These are phyloP conservation scores for Hermanozyma aechmeae DNA, from an alignment of 805 yeast species.

Conservation along the genomic window DNA sequence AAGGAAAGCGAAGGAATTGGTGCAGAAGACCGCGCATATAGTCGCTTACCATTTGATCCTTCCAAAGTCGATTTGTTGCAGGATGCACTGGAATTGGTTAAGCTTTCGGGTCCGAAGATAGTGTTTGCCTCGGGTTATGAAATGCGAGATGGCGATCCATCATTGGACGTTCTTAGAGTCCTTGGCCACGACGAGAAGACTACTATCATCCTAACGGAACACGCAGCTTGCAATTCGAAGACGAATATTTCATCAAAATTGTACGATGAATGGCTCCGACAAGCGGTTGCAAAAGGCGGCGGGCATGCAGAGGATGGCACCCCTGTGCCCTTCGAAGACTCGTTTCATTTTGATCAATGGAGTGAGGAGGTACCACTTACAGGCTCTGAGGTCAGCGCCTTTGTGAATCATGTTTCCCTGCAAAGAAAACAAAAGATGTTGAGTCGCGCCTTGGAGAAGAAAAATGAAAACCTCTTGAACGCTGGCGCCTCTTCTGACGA, in stretches of 20 bases:
- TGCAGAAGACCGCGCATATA: constrained; percentile 12
- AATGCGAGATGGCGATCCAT: constrained; percentile 52
- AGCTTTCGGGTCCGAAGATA: constrained; percentile 62
- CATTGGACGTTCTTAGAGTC: constrained; percentile 41
- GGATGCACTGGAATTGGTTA: constrained; percentile 45
- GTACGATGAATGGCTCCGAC: constrained; percentile 43
- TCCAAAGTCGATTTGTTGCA: constrained; percentile 47
- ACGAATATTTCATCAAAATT: constrained; percentile 42
- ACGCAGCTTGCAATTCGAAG: constrained; percentile 20
- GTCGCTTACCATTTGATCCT: constrained; percentile 70
- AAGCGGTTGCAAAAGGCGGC: constrained; percentile 23
- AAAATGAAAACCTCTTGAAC: constrained; percentile 28
- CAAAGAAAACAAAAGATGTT: constrained; percentile 34
- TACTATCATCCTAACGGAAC: constrained; percentile 69
- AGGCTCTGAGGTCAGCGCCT: constrained; percentile 42
- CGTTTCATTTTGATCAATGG: constrained; percentile 32
- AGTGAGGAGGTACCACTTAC: constrained; percentile 40
- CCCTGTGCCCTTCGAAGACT: constrained; percentile 42
- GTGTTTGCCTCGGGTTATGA: constrained; percentile 69
- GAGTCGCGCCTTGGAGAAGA: constrained; percentile 33
- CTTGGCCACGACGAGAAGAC: constrained; percentile 59
- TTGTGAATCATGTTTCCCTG: constrained; percentile 35
- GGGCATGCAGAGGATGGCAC: constrained; percentile 50
- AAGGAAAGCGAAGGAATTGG: constrained; percentile 63
- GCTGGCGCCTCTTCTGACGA: constrained; percentile 21